These are phyloP conservation scores for Zygosaccharomyces gambellarensis DNA, from an alignment of 805 yeast species.

Conservation along the genomic window DNA sequence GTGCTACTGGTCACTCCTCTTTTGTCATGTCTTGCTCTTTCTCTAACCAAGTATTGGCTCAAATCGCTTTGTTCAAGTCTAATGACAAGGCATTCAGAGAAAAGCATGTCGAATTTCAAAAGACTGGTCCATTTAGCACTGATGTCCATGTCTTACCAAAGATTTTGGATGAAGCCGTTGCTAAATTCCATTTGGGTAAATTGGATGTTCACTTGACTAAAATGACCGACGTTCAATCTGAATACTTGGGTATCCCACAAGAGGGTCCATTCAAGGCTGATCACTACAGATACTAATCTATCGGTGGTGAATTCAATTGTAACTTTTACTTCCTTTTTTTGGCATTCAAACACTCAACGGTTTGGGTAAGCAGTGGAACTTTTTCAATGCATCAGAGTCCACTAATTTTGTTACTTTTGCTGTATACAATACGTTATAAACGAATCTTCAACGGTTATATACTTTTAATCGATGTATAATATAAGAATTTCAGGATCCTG, in stretches of 20 bases:
- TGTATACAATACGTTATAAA: conserved; percentile 9
- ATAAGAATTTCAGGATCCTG: neutral
- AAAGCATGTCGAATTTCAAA: conserved; percentile 81
- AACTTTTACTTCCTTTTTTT: conserved; percentile 3
- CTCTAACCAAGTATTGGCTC: conserved; percentile 99
- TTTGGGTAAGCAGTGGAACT: conserved; percentile 12
- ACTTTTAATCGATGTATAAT: neutral
- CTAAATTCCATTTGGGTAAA: conserved; percentile 92
- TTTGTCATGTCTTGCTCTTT: conserved; percentile 99
- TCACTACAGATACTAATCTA: conserved; percentile 85
- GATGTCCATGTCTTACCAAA: conserved; percentile 97
- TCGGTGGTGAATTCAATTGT: neutral
- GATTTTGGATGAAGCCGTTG: conserved; percentile 97
- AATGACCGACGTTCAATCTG: conserved; percentile 78
- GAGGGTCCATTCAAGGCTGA: conserved; percentile 98
- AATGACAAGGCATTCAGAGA: conserved; percentile 73
- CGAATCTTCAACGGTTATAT: conserved; percentile 28
- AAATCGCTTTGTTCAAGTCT: conserved; percentile 93
- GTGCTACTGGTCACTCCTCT: conserved; percentile 99
- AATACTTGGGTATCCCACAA: conserved; percentile 84
- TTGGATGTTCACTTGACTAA: conserved; percentile 82
- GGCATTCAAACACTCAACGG: conserved; percentile 22
- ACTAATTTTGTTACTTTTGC: neutral
- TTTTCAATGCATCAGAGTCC: conserved; percentile 2
- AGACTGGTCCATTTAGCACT: conserved; percentile 82